A percentile compares a stretch with the other conserved stretches of the same genome.
Evolutionary conservation across 257 asterid genomes (phyloP).

Genomic region (Eustoma russellianum): DNA sequence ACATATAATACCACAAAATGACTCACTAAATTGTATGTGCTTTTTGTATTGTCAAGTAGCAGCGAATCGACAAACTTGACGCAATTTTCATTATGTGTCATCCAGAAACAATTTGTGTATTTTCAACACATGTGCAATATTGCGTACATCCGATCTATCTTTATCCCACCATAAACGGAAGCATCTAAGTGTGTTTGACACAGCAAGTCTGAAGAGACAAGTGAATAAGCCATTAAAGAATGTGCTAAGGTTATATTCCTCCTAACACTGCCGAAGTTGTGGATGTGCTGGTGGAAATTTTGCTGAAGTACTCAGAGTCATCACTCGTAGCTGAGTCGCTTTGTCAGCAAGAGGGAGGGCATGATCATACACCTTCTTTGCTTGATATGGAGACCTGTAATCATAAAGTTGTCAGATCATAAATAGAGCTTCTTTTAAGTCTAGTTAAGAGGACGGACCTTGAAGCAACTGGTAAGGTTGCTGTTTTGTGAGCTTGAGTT

Average conservation of each 20-base stretch:
- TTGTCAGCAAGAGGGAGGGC: conserved; percentile 21
- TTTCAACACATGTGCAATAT: no score
- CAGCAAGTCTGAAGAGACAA: conserved; percentile 62
- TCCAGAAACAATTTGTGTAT: no score
- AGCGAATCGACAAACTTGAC: no score
- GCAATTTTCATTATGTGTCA: no score
- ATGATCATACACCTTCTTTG: conserved; percentile 18
- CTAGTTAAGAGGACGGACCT: no score
- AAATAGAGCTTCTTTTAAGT: conserved; percentile 47
- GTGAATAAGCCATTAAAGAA: conserved; percentile 47
- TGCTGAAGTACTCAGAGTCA: conserved; percentile 51
- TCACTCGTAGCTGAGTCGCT: conserved; percentile 18
- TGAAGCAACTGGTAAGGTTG: no score
- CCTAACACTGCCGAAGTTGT: conserved; percentile 62
- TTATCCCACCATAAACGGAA: no score
- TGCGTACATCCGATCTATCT: no score
- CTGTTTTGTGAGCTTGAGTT: no score
- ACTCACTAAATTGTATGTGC: no score
- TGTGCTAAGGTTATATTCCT: conserved; percentile 57
- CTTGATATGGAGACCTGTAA: conserved; percentile 66
- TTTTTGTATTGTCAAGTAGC: no score
- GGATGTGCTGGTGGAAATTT: conserved; percentile 52
- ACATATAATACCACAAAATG: no score
- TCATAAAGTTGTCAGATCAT: conserved; percentile 52
- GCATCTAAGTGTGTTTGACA: not conserved